Base-by-base conservation (phyloP, 345 rosid species). In the Citrus cavaleriei region DNA sequence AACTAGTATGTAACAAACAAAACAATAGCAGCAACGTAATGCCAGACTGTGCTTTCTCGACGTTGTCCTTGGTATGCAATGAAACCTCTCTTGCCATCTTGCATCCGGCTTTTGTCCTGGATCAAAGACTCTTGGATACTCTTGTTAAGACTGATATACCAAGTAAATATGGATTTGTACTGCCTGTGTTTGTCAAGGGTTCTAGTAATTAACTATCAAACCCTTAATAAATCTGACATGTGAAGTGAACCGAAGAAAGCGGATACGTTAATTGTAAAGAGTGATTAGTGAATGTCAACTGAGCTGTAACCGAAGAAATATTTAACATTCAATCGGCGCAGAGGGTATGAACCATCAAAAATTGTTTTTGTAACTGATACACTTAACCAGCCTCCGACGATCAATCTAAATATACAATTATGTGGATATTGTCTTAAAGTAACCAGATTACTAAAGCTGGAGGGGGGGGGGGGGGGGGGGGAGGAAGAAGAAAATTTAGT, bases 381-480 rank as follows among this genome's bases (percentile, higher is more conserved):
- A 22, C n/a, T 12, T 46, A 13, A 46, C 6, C 5, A 51, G 22
- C 62, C 12, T 22, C 27, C 9, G 1, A 7, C 21, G 25, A n/a
- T 22, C 27, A 8, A 7, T 58, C 28, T 46, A 58, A 58, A 58
- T n/a, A 22, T 58, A n/a, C 4, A n/a, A 58, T 46, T 12, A 12
- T 58, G 10, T 1, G 25, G 62, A n/a, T 13, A 46, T n/a, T 10
- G 28, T 6, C 10, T 22, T n/a, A 59, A 59, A 59, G 2, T 10
- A n/a, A 59, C 27, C 28, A n/a, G 62, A n/a, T 59, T 59, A 59
- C 1, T 22, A 59, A 59, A n/a, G 25, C 27, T n/a, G 10, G 4
- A 0, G 5, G 1, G 2, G 0, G 25, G 4, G 35, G 6, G 6
- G 35, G 6, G 6, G 0, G 35, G 3, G 0, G 2, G 32, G 30